Evolutionary conservation across 257 asterid species (phyloP).

Genomic region (Nicotiana tomentosiformis): DNA sequence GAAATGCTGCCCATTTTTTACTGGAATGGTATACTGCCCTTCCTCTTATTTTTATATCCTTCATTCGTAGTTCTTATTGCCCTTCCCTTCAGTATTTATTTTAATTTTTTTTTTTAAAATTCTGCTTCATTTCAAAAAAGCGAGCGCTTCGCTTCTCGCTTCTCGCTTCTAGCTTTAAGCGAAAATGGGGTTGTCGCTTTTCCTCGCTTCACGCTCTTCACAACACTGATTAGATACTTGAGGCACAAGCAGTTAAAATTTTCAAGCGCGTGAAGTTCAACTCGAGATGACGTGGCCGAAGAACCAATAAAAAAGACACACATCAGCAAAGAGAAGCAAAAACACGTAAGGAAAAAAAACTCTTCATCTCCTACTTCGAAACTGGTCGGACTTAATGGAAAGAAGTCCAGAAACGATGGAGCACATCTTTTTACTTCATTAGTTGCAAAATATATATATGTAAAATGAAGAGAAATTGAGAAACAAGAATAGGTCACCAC

Average conservation of each 20-base stretch:
- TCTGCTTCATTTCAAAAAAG: too few species aligned
- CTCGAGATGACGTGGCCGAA: background rate
- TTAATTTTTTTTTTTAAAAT: too few species aligned
- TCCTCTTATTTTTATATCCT: too few species aligned
- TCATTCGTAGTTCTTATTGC: too few species aligned
- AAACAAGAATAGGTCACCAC: background rate
- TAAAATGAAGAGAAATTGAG: background rate
- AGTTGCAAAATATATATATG: background rate
- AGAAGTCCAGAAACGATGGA: too few species aligned
- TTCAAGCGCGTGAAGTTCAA: background rate
- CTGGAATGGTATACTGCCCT: too few species aligned
- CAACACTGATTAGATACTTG: background rate
- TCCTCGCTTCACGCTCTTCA: too few species aligned
- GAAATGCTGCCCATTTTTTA: too few species aligned
- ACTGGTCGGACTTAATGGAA: background rate
- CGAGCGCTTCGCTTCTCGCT: too few species aligned
- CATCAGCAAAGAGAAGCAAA: background rate
- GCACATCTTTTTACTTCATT: background rate
- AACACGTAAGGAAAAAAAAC: background rate
- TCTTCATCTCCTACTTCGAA: background rate
- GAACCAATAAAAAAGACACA: background rate
- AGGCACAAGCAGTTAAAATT: background rate
- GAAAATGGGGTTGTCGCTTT: too few species aligned
- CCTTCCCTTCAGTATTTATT: too few species aligned
- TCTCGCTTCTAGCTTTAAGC: too few species aligned